Base-by-base conservation (phyloP, 805 yeast species). In the Saccharomyces paradoxus region DNA sequence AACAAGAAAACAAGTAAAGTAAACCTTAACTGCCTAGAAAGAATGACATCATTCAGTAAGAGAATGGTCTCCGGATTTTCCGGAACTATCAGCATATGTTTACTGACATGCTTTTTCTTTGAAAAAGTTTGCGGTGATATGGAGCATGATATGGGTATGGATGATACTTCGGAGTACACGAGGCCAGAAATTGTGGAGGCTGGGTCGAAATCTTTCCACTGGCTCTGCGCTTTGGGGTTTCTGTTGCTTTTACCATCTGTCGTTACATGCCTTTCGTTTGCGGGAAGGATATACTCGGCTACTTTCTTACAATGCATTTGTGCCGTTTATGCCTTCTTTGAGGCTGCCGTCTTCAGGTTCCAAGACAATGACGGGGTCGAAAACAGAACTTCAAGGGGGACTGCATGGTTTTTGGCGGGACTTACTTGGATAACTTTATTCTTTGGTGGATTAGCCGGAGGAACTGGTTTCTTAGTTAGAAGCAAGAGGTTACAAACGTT, bases 321-420 rank as follows among this genome's bases (percentile, higher is more conserved):
- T 48, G 74, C 80, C 0, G 73, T 63, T 0, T 86, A 84, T 63
- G 77, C 84, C 1, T 69, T 77, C 0, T 55, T 82, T 27, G 94
- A 86, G 55, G 79, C 81, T 2, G 48, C 82, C 2, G 68, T 84
- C 51, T 71, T 86, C 9, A 71, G 80, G 49, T 86, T 84, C 62
- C 84, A 87, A 0, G 92, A 86, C 64, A 74, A 74, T 37, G 76
- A 79, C 52, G 84, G 83, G 44, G 81, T 82, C 54, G 92, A 86
- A 64, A 86, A 84, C 66, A 70, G 79, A 54, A 82, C 89, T 0
- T 81, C 87, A 12, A 74, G 81, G 53, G 89, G 88, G 0, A 81
- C 89, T 0, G 81, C 82, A n/a, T 81, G 86, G 84, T 71, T 85
- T 50, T 65, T 79, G 27, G 64, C 80, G 27, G 70, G 80, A 47